Evolutionary conservation across 495 filamentous ascomycete genomes (phyloP), one percentile per base, ranked within the genome.

Genomic region (Darksidea phi): DNA sequence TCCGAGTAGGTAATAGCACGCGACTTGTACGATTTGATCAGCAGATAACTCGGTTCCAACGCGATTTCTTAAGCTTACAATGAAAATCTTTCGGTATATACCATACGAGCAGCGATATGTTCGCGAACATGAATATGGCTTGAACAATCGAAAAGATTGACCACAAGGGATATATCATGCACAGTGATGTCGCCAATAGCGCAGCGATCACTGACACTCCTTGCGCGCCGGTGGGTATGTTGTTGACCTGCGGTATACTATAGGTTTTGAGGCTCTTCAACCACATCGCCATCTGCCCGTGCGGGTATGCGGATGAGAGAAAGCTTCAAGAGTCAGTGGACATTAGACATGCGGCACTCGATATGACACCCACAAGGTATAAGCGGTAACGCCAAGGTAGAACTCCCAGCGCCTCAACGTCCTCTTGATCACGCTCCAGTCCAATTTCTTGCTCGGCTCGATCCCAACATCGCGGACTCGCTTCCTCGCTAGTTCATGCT

Each of bases 111-210:
- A 63, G 26, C 13, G 12, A 49, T 36, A 63, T 46, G 38, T 57
- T 56, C 11, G 59, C 51, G 38, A 57, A 49, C 32, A 63, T 43
- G 46, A 21, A 56, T 25, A 57, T 56, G 6, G 32, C 46, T 26
- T 56, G 20, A 2, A 57, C 51, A 37, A 63, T 63, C 24, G 52
- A 28, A 34, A 56, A 63, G 7, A 63, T 57, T 1, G 53, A 17
- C 59, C 59, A 63, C 20, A 57, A 37, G 11, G 59, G 59, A 36
- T 63, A 63, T 25, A 63, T 63, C 52, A 57, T 56, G 43, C 52
- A 56, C 18, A 63, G 59, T 12, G 59, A 56, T 6, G 59, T 63
- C 2, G 52, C 59, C 12, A 63, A 17, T 10, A 63, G 47, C 4
- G 59, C 58, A 6, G 58, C 43, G 21, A 61, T 41, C 25, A 61